Conservation (phyloP, 768 basidiomycete genomes). For the Leucogyrophana mollusca region DNA sequence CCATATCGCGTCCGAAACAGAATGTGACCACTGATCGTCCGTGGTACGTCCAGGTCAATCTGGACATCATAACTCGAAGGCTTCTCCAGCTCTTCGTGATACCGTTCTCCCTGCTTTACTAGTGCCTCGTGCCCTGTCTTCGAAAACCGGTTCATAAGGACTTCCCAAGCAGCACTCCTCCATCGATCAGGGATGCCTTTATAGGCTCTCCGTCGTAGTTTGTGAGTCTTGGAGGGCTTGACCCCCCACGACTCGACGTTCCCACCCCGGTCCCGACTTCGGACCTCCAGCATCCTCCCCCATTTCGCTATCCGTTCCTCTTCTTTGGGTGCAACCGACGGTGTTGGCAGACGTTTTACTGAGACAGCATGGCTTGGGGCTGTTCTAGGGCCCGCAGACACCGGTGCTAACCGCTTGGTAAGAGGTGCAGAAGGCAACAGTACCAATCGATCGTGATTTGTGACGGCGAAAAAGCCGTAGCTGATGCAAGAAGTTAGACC, state of each 20-base stretch:
- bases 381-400: conserved; percentile 44
- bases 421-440: conserved; percentile 63
- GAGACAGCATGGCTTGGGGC: conserved; percentile 46
- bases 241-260: conserved; percentile 77
- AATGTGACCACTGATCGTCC: conserved; percentile 93
- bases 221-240: conserved; percentile 60
- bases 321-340: conserved; percentile 58
- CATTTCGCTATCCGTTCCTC: conserved; percentile 82
- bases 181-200: conserved; percentile 98
- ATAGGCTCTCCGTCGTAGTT: conserved; percentile 75
- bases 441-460: conserved; percentile 83
- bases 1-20: conserved; percentile 96
- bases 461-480: conserved; percentile 86
- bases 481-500: conserved; percentile 38
- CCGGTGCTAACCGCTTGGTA: conserved; percentile 52
- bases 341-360: conserved; percentile 47
- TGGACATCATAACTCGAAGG: conserved; percentile 93
- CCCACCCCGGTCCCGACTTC: conserved; percentile 68
- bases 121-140: conserved; percentile 45
- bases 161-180: conserved; percentile 90
- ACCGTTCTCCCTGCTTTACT: conserved; percentile 43
- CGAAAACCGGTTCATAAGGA: conserved; percentile 62
- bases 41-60: conserved; percentile 95
- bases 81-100: conserved; percentile 65
- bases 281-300: conserved; percentile 84